Conservation (phyloP, 768 basidiomycete species). For the Xanthoconium stramineum region DNA sequence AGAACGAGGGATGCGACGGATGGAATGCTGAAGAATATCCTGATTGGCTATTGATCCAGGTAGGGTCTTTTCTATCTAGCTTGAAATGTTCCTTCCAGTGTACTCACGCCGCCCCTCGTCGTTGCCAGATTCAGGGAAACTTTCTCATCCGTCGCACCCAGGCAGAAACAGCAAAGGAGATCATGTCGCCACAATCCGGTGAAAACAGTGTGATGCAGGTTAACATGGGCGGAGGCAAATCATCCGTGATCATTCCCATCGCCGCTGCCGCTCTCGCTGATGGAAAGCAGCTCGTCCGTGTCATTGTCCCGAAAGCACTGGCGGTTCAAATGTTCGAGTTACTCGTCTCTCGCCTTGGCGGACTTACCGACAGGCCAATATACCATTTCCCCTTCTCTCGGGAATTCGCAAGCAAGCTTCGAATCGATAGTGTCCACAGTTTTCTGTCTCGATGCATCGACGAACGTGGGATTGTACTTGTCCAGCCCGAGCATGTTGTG, state of each 20-base stretch:
- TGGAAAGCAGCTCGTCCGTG: conserved; percentile 39
- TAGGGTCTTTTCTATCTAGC: no score
- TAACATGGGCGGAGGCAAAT: neutral
- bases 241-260: neutral
- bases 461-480: conserved; percentile 5
- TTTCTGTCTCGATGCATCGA: conserved; percentile 37
- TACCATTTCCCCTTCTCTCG: conserved; percentile 49
- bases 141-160: conserved; percentile 31
- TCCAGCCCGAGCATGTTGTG: conserved; percentile 47
- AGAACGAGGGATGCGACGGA: conserved; percentile 16
- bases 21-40: conserved; percentile 18
- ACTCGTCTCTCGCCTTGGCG: conserved; percentile 37
- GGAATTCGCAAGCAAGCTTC: neutral
- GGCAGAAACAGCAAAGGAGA: conserved; percentile 35
- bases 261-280: conserved; percentile 37
- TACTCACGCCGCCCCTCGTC: neutral
- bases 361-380: conserved; percentile 42
- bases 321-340: conserved; percentile 44
- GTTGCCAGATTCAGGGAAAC: conserved; percentile 36
- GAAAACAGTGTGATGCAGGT: conserved; percentile 39
- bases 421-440: conserved; percentile 21
- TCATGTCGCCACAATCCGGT: conserved; percentile 37
- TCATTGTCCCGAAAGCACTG: conserved; percentile 45
- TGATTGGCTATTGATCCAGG: conserved; percentile 45
- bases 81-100: no score